Evolutionary conservation across 164 flowering plant genomes (phyloP), one percentile per base, ranked within the genome.

Genomic region (Sextonia rubra): DNA sequence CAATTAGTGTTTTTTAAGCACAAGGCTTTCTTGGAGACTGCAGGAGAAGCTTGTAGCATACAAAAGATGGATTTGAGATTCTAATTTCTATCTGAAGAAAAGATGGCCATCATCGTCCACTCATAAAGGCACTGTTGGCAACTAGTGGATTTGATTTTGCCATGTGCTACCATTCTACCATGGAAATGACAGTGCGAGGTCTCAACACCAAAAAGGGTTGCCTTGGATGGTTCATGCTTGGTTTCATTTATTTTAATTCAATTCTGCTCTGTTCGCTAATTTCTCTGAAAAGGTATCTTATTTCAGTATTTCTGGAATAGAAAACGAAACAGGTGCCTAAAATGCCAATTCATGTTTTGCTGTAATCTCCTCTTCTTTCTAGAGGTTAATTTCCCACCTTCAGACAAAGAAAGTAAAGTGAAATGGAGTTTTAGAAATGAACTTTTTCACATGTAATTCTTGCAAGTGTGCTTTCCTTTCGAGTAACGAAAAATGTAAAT

Each of bases 51-150:
- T 78, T 78, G 27, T 69, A 20, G 26, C 7, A 37, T 17, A 75
- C 81, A 78, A 78, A 78, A 78, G 78, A 3, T 25, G 55, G 30
- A 37, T 69, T 69, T 24, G 75, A 68, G 79, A 72, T 68, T 76
- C 79, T 69, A 63, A 48, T 48, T 61, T 48, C 62, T 20, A 47
- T 30, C 69, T 48, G 56, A 5, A 27, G 30, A 49, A 55, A 14
- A 64, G 67, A 30, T 11, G 67, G 67, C 27, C 9, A 64, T 64
- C 67, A 75, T 26, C 70, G 44, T 49, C 66, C 69, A 47, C 73
- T 68, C 55, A 47, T 18, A 74, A 77, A 62, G 71, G 72, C 55
- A 55, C 25, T 64, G 37, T 68, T 55, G 69, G 44, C 15, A 24
- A 69, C 64, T 76, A 73, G 76, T 64, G 73, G 74, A 70, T 61